phyloP scores from a whole-genome alignment of 192 early-diverging fungal species.

The Coemansia sp. region DNA sequence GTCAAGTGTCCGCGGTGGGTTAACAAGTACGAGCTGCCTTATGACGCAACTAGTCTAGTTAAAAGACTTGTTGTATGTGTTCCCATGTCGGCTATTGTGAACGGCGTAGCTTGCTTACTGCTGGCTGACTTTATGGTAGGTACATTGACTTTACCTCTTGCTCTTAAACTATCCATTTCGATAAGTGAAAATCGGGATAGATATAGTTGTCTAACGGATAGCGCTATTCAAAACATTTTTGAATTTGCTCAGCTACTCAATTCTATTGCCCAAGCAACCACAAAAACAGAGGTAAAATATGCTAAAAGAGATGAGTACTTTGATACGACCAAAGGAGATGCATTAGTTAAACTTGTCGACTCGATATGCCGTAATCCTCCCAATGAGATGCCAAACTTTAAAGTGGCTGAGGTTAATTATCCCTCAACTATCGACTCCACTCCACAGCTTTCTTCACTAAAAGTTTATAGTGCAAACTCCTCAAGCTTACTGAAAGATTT shows the following conservation, averaged over 20 bases:
- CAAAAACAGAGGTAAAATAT: background rate
- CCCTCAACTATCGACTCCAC: background rate
- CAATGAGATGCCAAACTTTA: background rate
- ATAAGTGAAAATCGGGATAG: background rate
- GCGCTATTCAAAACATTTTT: background rate
- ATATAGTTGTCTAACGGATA: background rate
- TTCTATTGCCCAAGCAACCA: background rate
- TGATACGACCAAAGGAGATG: background rate
- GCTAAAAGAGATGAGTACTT: background rate
- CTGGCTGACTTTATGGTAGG: background rate
- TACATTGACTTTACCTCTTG: background rate
- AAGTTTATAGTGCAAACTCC: background rate
- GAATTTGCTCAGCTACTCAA: background rate
- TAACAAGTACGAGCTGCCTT: background rate
- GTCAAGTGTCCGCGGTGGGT: background rate
- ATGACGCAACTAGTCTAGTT: background rate
- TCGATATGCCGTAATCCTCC: background rate
- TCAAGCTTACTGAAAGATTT: background rate
- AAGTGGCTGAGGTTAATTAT: too few species aligned
- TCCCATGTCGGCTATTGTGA: background rate
- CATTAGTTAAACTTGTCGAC: background rate
- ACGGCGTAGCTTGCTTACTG: background rate
- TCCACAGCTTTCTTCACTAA: background rate
- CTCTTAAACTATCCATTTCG: background rate
- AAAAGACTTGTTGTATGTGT: background rate